A percentile compares a stretch with the other conserved stretches of the same genome.
Evolutionary conservation across 257 asterid species (phyloP).

Genomic region (Avicennia marina): DNA sequence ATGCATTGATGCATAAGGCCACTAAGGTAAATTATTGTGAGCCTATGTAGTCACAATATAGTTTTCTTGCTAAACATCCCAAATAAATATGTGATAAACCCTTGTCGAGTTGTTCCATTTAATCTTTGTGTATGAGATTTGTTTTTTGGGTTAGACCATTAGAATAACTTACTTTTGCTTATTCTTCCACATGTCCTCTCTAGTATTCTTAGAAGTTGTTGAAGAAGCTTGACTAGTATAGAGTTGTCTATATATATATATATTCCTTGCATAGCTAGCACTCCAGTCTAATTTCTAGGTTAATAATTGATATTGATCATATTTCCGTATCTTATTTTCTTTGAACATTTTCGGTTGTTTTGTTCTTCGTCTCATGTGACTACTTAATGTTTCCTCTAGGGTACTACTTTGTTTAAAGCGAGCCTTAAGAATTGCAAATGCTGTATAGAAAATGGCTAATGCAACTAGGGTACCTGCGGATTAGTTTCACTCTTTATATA

Average conservation of each 20-base stretch:
- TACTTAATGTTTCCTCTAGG: slow-evolving; percentile 24
- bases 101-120: not conserved
- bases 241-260: slow-evolving; percentile 69
- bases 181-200: not conserved
- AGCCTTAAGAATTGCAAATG: slow-evolving; percentile 59
- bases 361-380: not conserved
- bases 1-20: slow-evolving; percentile 63
- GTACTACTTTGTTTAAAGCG: slow-evolving; percentile 65
- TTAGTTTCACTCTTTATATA: slow-evolving; percentile 54
- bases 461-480: slow-evolving; percentile 65
- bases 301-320: no score
- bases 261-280: no score
- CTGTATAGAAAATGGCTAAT: slow-evolving; percentile 63
- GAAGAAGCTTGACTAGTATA: slow-evolving; percentile 67
- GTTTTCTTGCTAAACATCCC: not conserved
- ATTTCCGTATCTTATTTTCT: not conserved
- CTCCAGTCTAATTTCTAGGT: no score
- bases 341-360: not conserved
- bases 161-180: slow-evolving; percentile 1
- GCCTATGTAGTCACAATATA: not conserved
- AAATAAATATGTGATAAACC: not conserved
- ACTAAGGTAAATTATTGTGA: slow-evolving; percentile 40
- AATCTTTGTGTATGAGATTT: not conserved
- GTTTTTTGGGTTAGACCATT: not conserved
- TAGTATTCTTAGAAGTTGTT: slow-evolving; percentile 70